These are phyloP conservation scores for Sporisorium sorghi DNA, from an alignment of 1,284 basidiomycete genomes.

Conservation along the genomic window DNA sequence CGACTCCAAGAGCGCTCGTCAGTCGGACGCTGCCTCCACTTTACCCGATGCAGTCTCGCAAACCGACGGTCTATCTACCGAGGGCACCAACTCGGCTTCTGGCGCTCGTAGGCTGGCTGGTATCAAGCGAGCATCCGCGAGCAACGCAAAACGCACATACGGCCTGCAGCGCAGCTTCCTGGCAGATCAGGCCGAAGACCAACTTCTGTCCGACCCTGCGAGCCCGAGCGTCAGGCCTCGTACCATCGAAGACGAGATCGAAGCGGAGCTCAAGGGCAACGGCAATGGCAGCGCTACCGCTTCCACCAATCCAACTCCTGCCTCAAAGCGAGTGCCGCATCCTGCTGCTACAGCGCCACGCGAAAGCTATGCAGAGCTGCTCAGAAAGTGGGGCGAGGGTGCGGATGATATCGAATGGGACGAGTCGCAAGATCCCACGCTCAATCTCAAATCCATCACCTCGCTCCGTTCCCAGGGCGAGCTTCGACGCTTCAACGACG, in stretches of 20 bases:
- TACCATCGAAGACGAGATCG: slow-evolving; percentile 50
- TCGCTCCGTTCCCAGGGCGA: slow-evolving; percentile 47
- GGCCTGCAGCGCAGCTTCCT: slow-evolving; percentile 51
- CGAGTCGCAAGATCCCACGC: slow-evolving; percentile 50
- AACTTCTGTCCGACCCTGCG: slow-evolving; percentile 23
- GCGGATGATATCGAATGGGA: slow-evolving; percentile 56
- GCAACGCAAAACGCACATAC: slow-evolving; percentile 49
- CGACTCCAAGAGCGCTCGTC: slow-evolving; percentile 3
- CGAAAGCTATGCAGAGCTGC: slow-evolving; percentile 54
- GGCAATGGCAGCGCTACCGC: not conserved
- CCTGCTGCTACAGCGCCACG: slow-evolving; percentile 13
- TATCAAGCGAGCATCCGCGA: slow-evolving; percentile 40
- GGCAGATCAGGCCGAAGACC: slow-evolving; percentile 42
- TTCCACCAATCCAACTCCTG: not conserved
- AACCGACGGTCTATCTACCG: slow-evolving; percentile 32
- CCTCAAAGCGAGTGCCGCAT: slow-evolving; percentile 1
- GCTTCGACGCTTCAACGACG: slow-evolving; percentile 52
- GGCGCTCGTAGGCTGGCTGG: slow-evolving; percentile 38
- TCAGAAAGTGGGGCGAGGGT: slow-evolving; percentile 50
- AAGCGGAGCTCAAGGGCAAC: slow-evolving; percentile 27
- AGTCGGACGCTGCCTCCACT: slow-evolving; percentile 20
- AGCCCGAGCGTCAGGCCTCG: slow-evolving; percentile 1
- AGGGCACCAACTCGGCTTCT: slow-evolving; percentile 9
- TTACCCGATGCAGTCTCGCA: slow-evolving; percentile 13
- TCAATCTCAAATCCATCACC: slow-evolving; percentile 54